Conservation (phyloP, 1,284 basidiomycete species). For the Bondarzewia mesenterica region DNA sequence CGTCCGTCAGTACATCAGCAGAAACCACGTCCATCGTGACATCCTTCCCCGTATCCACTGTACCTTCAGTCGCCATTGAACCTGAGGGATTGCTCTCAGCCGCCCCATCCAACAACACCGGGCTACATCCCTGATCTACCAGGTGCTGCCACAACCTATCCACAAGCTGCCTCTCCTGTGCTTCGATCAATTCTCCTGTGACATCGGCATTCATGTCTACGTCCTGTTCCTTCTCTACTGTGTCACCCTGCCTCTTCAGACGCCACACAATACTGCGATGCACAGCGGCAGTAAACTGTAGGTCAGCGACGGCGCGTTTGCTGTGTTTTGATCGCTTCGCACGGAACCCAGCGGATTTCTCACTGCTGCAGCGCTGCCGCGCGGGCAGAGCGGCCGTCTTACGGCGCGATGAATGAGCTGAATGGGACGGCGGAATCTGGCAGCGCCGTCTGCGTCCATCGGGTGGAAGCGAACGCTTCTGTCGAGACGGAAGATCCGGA, state of each 20-base stretch:
- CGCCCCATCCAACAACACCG: conserved; percentile 13
- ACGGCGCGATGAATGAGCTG: not conserved
- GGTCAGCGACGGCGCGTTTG: conserved; percentile 26
- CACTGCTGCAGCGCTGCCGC: not conserved
- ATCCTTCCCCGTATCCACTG: not conserved
- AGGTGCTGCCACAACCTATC: conserved; percentile 23
- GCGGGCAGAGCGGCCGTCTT: not conserved
- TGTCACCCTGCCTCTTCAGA: not conserved
- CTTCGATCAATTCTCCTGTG: conserved; percentile 9
- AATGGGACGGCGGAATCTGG: not conserved
- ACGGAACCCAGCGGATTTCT: not conserved
- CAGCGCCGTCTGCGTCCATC: not conserved
- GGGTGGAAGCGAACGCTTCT: not conserved
- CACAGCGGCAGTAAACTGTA: conserved; percentile 31
- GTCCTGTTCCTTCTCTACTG: conserved; percentile 1
- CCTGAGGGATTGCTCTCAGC: not conserved
- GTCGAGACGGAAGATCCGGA: not conserved
- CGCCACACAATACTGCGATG: conserved; percentile 29
- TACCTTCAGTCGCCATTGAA: not conserved
- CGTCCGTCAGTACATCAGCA: not conserved
- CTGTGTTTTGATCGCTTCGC: conserved; percentile 27
- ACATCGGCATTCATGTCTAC: conserved; percentile 3
- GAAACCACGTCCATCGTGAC: not conserved
- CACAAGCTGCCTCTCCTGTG: conserved; percentile 24
- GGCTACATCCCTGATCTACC: conserved; percentile 23